Percentiles rank a stretch among this genome's conserved stretches.
Evolutionary conservation across 495 filamentous ascomycete species (phyloP).

Genomic region (Thozetella sp.): DNA sequence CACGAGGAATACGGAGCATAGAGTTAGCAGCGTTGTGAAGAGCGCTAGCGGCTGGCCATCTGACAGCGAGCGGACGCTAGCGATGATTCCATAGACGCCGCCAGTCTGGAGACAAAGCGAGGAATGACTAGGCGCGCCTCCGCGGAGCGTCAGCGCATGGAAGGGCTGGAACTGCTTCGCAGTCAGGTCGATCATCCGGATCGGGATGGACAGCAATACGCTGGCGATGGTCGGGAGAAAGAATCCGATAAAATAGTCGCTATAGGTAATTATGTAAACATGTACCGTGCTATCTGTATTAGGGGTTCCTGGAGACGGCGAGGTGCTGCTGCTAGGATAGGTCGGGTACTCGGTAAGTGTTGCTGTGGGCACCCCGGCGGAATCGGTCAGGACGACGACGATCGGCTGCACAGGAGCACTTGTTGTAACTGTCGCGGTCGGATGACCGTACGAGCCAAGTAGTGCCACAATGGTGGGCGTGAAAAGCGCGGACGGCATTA

Average conservation of each 20-base stretch:
- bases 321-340: conserved; percentile 6
- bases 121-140: conserved; percentile 19
- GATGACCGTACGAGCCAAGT: conserved; percentile 19
- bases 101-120: conserved; percentile 29
- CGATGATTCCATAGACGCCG: conserved; percentile 20
- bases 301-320: too few species aligned
- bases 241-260: conserved; percentile 33
- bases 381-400: conserved; percentile 17
- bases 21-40: conserved; percentile 23
- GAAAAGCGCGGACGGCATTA: conserved; percentile 18
- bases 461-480: conserved; percentile 23
- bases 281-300: conserved; percentile 8
- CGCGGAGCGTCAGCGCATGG: conserved; percentile 27
- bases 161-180: conserved; percentile 36
- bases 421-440: conserved; percentile 25
- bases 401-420: conserved; percentile 18
- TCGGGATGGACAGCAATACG: conserved; percentile 27
- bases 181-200: conserved; percentile 33
- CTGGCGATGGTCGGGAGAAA: conserved; percentile 32
- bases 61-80: conserved; percentile 20
- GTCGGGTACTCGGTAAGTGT: conserved; percentile 28
- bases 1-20: conserved; percentile 27
- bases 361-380: conserved; percentile 23
- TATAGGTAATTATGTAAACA: conserved; percentile 19
- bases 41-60: conserved; percentile 26